Conservation (phyloP, 345 rosid genomes). For the Arabidopsis thaliana region DNA sequence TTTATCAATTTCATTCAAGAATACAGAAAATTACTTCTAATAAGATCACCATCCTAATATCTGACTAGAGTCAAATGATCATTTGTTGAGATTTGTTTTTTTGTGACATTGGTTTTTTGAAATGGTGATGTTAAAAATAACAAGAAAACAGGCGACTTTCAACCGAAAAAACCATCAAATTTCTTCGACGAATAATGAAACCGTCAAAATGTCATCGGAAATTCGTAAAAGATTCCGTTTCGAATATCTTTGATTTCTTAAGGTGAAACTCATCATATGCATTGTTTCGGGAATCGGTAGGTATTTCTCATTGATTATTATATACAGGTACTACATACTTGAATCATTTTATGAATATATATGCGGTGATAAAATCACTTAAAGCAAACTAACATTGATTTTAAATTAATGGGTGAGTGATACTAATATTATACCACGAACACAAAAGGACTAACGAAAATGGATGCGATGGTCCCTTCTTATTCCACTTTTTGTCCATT, state of each 20-base stretch:
- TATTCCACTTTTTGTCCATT: conserved; percentile 36
- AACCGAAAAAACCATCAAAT: no score
- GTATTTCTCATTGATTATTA: background rate
- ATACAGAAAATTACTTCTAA: background rate
- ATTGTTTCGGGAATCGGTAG: background rate
- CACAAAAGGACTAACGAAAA: conserved; percentile 24
- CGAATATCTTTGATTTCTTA: no score
- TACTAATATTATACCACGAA: conserved; percentile 17
- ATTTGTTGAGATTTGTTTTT: background rate
- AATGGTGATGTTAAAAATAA: background rate
- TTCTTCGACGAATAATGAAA: no score
- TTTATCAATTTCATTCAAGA: background rate
- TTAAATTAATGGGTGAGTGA: conserved; percentile 19
- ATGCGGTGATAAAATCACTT: background rate
- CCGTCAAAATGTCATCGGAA: no score
- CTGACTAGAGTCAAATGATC: background rate
- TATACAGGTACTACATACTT: background rate
- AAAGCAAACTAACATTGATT: background rate
- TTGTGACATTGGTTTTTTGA: background rate
- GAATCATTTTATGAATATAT: background rate
- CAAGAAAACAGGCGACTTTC: no score
- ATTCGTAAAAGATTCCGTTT: no score
- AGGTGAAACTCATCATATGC: background rate
- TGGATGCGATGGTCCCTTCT: conserved; percentile 42
- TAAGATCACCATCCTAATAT: background rate